phyloP scores from a whole-genome alignment of 2,329 filamentous ascomycete species.

The Dactylellina haptotyla region DNA sequence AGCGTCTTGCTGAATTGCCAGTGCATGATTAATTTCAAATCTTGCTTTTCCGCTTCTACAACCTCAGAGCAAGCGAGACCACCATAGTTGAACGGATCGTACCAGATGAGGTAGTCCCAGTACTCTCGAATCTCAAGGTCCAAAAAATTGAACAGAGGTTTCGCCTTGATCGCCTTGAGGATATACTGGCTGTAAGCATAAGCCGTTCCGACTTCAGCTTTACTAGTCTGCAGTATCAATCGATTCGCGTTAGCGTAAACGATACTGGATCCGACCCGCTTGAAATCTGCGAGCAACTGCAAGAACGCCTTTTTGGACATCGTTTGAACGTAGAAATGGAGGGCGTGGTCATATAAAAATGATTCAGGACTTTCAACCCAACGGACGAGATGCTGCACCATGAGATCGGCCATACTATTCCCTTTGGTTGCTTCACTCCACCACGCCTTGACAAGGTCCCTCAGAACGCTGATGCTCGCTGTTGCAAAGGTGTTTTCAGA shows the following conservation, averaged over 20 bases:
- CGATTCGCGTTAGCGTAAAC: conserved; percentile 93
- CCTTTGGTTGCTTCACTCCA: conserved; percentile 93
- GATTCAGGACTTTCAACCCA: conserved; percentile 96
- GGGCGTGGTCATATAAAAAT: conserved; percentile 90
- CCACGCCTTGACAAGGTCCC: conserved; percentile 99
- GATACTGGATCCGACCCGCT: conserved; percentile 91
- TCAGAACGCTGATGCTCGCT: conserved; percentile 77
- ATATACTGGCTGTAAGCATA: conserved; percentile 98
- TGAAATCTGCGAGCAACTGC: conserved; percentile 96
- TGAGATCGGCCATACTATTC: conserved; percentile 93
- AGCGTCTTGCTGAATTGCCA: conserved; percentile 96
- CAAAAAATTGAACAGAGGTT: conserved; percentile 95
- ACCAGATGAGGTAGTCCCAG: conserved; percentile 99
- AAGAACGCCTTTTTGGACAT: conserved; percentile 98
- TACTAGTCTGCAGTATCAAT: conserved; percentile 91
- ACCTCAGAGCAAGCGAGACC: conserved; percentile 90
- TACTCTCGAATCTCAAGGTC: conserved; percentile 98
- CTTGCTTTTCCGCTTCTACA: conserved; percentile 69
- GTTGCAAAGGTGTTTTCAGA: conserved; percentile 47
- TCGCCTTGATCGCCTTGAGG: conserved; percentile 93
- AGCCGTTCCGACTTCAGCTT: conserved; percentile 94
- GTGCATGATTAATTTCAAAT: conserved; percentile 92
- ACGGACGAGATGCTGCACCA: conserved; percentile 95
- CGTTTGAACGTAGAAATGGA: conserved; percentile 98
- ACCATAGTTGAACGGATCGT: conserved; percentile 98